Evolutionary conservation across 352 stramenopile species (phyloP).

Genomic region (Plasmopara viticola): DNA sequence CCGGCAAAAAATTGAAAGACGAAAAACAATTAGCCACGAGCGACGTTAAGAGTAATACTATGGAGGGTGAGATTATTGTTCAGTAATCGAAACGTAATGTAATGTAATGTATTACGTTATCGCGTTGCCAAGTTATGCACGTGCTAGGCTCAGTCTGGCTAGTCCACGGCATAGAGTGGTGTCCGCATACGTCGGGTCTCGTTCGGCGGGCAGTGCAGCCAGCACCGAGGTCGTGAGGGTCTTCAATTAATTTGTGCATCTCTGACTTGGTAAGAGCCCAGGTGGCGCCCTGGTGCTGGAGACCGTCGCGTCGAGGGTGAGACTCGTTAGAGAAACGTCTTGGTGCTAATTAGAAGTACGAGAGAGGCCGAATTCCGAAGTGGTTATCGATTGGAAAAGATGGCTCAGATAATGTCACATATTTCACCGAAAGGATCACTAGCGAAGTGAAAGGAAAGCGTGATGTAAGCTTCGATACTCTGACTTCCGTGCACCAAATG

Average conservation of each 20-base stretch:
- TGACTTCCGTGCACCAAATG: background rate
- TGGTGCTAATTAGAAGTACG: background rate
- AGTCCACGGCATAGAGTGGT: too few relatives aligned
- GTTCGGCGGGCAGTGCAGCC: too few relatives aligned
- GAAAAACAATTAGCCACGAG: constrained; percentile 15
- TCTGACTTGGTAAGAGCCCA: too few relatives aligned
- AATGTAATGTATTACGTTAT: too few relatives aligned
- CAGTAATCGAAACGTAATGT: too few relatives aligned
- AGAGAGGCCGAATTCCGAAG: constrained; percentile 17
- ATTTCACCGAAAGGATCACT: constrained; percentile 29
- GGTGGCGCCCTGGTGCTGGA: too few relatives aligned
- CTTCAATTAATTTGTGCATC: too few relatives aligned
- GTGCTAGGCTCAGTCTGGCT: too few relatives aligned
- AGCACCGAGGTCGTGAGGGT: too few relatives aligned
- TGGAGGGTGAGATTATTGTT: background rate
- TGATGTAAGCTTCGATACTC: constrained; percentile 2
- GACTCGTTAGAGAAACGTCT: background rate
- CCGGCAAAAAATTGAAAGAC: constrained; percentile 8
- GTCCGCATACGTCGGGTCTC: too few relatives aligned
- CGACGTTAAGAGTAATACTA: constrained; percentile 5
- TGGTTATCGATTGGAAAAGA: constrained; percentile 17
- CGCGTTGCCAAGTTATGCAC: too few relatives aligned
- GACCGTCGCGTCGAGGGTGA: too few relatives aligned
- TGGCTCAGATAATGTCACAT: constrained; percentile 31
- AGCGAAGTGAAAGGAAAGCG: constrained; percentile 2